These are phyloP conservation scores for Candolleomyces aberdarensis DNA, from an alignment of 768 basidiomycete species.

Conservation along the genomic window DNA sequence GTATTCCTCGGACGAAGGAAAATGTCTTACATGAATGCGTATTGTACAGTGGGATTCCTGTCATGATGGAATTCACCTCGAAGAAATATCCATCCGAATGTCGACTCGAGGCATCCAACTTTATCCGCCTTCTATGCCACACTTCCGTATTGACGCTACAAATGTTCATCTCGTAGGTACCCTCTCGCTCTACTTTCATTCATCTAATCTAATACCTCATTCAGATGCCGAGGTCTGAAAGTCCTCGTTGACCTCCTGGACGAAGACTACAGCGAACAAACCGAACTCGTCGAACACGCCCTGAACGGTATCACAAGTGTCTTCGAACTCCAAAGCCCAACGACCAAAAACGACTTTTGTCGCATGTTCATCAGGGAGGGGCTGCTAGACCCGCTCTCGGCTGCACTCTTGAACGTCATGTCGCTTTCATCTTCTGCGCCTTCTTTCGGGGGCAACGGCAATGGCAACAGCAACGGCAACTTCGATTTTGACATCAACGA, in stretches of 20 bases:
- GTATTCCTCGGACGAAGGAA: no score
- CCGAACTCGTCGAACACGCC: slow-evolving; percentile 88
- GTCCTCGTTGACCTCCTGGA: slow-evolving; percentile 95
- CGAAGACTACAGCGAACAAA: slow-evolving; percentile 91
- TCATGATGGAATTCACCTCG: slow-evolving; percentile 95
- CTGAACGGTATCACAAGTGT: slow-evolving; percentile 93
- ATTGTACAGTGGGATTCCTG: slow-evolving; percentile 76
- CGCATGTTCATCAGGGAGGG: slow-evolving; percentile 98
- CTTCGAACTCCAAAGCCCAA: slow-evolving; percentile 94
- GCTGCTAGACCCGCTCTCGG: slow-evolving; percentile 86
- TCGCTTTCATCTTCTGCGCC: slow-evolving; percentile 30
- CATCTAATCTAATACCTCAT: not conserved
- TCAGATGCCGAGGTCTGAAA: slow-evolving; percentile 89
- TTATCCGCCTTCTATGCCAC: slow-evolving; percentile 88
- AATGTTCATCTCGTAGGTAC: slow-evolving; percentile 98
- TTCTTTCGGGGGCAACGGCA: not conserved
- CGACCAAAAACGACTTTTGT: slow-evolving; percentile 97
- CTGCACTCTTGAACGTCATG: slow-evolving; percentile 88
- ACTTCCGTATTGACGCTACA: slow-evolving; percentile 92
- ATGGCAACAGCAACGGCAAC: not conserved
- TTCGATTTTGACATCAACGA: no score
- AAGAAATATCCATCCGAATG: slow-evolving; percentile 94
- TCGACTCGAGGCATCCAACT: slow-evolving; percentile 91
- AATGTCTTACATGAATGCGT: no score
- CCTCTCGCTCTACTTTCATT: not conserved